Base-by-base conservation (phyloP, 495 filamentous ascomycete genomes). In the Aspergillus biplanus region DNA sequence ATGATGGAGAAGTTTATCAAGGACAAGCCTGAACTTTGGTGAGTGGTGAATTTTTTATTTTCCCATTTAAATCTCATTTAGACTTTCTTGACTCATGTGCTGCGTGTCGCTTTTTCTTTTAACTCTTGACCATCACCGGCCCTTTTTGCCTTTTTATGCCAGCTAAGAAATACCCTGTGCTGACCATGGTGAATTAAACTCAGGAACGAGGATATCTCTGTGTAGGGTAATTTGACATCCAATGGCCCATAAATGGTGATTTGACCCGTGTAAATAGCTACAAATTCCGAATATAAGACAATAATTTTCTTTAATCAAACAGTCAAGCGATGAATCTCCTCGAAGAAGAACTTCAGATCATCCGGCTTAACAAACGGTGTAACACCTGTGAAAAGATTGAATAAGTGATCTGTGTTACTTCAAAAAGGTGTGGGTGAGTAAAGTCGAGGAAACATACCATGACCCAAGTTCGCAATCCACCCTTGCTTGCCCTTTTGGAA, bases 341-440 rank as follows among this genome's bases (percentile, higher is more conserved):
- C 80, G 64, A 98, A 96, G 83, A 88, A 99, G 79, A 94, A 96
- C 70, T 84, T 91, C 59, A 99, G 79, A 73, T 97, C 87, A 44
- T 97, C 92, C 3, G 95, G 95, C 63, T 97, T 87, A 32, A 98
- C 95, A 60, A 91, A 88, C 3, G 96, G 95, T 18, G 96, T 98
- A 58, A 99, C 91, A 65, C 92, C 90, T 92, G 55, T 34, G 31
- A 34, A 55, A 50, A 33, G 49, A 56, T 33, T 7, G 5, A 47
- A 50, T 73, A 64, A 77, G 70, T 53, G 1, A 67, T 53, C 5
- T 44, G 21, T 15, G 42, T 56, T 31, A 27, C 12, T 46, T 27
- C 21, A 59, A n/a, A 7, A 62, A 15, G 52, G 15, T 4, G n/a
- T 27, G 32, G 0, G 37, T 12, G 15, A 1, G 39, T 57, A 58